phyloP scores from a whole-genome alignment of 2,329 filamentous ascomycete genomes.

The Pseudogymnoascus sp. region DNA sequence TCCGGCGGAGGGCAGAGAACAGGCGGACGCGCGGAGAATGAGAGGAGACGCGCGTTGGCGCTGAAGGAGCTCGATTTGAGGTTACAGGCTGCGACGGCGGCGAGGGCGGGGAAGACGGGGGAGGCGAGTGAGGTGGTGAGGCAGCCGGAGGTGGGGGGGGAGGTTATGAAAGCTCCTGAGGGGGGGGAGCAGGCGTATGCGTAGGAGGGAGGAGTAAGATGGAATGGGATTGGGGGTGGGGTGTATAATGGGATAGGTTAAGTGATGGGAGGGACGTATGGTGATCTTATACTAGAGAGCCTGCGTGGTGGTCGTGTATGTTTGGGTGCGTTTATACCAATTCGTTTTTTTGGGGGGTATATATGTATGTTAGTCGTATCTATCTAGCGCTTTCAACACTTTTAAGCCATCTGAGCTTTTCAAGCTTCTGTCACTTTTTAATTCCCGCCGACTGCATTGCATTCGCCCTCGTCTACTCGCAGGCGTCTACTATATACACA shows the following conservation, averaged over 20 bases:
- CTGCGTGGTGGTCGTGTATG: too few relatives aligned
- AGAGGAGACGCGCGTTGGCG: slow-evolving; percentile 79
- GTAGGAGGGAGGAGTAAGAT: background rate
- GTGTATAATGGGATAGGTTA: background rate
- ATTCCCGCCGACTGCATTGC: too few relatives aligned
- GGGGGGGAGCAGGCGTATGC: background rate
- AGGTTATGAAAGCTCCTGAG: background rate
- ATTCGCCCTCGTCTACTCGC: too few relatives aligned
- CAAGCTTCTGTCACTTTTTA: too few relatives aligned
- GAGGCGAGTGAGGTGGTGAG: background rate
- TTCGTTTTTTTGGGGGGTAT: background rate
- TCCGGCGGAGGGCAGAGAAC: slow-evolving; percentile 58
- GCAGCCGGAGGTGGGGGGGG: background rate
- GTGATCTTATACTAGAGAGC: too few relatives aligned
- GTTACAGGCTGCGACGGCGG: slow-evolving; percentile 67
- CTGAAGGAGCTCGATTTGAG: slow-evolving; percentile 89
- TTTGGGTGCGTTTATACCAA: background rate
- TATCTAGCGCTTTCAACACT: background rate
- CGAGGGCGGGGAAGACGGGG: slow-evolving; percentile 33
- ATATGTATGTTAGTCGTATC: background rate
- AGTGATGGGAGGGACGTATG: too few relatives aligned
- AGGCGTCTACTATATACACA: too few relatives aligned
- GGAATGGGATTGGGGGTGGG: too few relatives aligned
- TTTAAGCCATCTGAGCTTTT: too few relatives aligned
- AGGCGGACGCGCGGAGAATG: slow-evolving; percentile 80